Evolutionary conservation across 2,329 filamentous ascomycete genomes (phyloP).

Genomic region (Cladobotryum mycophilum): DNA sequence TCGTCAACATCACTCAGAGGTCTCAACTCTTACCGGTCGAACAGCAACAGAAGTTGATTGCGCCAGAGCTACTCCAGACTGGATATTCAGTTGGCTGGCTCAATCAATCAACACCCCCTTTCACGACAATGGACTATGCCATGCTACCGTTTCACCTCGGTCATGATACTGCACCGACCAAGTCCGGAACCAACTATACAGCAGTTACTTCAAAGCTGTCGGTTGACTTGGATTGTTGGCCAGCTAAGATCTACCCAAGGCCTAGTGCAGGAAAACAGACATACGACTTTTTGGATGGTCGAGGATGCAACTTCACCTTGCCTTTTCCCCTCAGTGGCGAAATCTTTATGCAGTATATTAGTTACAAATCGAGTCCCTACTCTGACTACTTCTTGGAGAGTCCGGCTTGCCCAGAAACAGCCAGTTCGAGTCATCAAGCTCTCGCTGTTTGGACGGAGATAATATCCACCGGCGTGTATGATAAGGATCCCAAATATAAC

Average conservation of each 20-base stretch:
- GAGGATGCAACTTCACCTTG: constrained; percentile 28
- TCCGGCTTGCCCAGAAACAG: constrained; percentile 21
- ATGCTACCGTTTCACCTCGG: constrained; percentile 34
- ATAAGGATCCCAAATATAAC: constrained; percentile 42
- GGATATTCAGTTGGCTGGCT: constrained; percentile 42
- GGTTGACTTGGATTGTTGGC: constrained; percentile 34
- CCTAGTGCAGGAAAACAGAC: too few relatives aligned
- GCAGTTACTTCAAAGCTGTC: constrained; percentile 24
- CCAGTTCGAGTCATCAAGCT: constrained; percentile 2
- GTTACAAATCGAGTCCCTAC: constrained; percentile 19
- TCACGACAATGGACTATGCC: constrained; percentile 36
- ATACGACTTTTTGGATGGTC: constrained; percentile 29
- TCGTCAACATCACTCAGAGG: too few relatives aligned
- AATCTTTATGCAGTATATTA: constrained; percentile 9
- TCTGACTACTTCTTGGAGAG: constrained; percentile 27
- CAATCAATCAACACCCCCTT: constrained; percentile 36
- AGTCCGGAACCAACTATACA: constrained; percentile 19
- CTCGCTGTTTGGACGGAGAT: constrained; percentile 9
- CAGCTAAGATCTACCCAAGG: constrained; percentile 16
- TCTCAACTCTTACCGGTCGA: too few relatives aligned
- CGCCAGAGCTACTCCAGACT: constrained; percentile 10
- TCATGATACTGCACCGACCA: not conserved
- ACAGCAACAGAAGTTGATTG: too few relatives aligned
- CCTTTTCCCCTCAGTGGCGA: not conserved
- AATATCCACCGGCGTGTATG: constrained; percentile 30